phyloP scores from a whole-genome alignment of 2,329 filamentous ascomycete species.

The Fusarium guadeloupense region DNA sequence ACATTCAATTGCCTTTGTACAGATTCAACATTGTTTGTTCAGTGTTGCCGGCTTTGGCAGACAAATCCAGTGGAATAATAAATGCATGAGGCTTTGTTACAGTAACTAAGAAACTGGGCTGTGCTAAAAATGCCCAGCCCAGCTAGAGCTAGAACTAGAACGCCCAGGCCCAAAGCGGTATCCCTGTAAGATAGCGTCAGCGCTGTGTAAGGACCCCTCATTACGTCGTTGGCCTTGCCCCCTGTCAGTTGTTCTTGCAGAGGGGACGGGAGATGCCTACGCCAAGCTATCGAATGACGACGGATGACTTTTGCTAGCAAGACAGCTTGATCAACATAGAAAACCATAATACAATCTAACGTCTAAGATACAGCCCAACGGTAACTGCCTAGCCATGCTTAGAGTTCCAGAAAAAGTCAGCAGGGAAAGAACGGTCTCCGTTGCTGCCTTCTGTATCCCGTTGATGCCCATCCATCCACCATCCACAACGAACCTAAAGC shows the following conservation, averaged over 20 bases:
- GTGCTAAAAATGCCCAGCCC: background rate
- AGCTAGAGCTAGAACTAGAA: too few relatives aligned
- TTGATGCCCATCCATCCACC: constrained; percentile 38
- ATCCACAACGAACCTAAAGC: constrained; percentile 5
- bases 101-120: constrained; percentile 12
- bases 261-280: background rate
- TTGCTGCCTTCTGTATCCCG: constrained; percentile 33
- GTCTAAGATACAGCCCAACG: background rate
- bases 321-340: constrained; percentile 1
- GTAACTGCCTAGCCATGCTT: background rate
- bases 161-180: constrained; percentile 24
- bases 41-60: constrained; percentile 27
- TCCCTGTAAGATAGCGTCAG: constrained; percentile 39
- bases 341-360: background rate
- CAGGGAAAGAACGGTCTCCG: constrained; percentile 21
- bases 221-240: constrained; percentile 41
- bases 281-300: background rate
- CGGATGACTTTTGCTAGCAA: background rate
- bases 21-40: too few relatives aligned
- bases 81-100: constrained; percentile 20
- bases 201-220: constrained; percentile 35
- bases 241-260: background rate
- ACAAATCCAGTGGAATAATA: constrained; percentile 12
- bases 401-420: constrained; percentile 1
- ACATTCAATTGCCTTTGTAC: too few relatives aligned